Evolutionary conservation across 129 eudicot species (phyloP).

Genomic region (Solidago caesia): DNA sequence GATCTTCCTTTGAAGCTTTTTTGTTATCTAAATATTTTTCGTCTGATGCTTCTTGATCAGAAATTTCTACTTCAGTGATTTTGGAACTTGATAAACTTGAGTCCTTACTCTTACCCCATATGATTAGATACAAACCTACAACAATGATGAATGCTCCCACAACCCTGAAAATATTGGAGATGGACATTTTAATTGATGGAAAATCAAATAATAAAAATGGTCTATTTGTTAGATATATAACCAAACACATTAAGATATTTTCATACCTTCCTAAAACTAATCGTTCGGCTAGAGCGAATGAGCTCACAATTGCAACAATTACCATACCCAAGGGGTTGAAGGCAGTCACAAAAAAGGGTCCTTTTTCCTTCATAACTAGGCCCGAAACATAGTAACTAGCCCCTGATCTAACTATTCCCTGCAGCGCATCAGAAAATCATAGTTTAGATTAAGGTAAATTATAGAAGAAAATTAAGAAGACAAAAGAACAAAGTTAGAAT

Average conservation of each 20-base stretch:
- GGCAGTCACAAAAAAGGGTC: constrained; percentile 64
- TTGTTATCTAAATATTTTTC: constrained; percentile 9
- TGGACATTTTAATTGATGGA: neutral
- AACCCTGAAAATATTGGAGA: constrained; percentile 30
- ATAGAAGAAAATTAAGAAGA: neutral
- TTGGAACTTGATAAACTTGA: constrained; percentile 32
- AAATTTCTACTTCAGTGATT: constrained; percentile 15
- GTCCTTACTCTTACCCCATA: constrained; percentile 62
- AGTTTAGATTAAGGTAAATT: neutral
- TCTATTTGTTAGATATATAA: neutral
- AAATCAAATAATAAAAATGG: neutral
- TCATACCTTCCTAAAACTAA: constrained; percentile 58
- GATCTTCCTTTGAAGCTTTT: constrained; percentile 21
- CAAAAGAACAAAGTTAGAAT: neutral
- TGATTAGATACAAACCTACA: constrained; percentile 48
- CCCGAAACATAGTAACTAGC: constrained; percentile 57
- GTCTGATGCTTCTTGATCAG: constrained; percentile 22
- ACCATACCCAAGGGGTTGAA: constrained; percentile 68
- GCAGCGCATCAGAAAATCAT: constrained; percentile 9
- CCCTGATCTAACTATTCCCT: constrained; percentile 67
- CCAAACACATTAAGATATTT: neutral
- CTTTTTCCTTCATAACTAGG: constrained; percentile 52
- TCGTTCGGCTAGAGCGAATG: constrained; percentile 47
- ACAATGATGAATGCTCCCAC: constrained; percentile 49
- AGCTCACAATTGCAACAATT: constrained; percentile 59